Conservation (phyloP, 495 filamentous ascomycete species). For the Aspergillus ellipticus region DNA sequence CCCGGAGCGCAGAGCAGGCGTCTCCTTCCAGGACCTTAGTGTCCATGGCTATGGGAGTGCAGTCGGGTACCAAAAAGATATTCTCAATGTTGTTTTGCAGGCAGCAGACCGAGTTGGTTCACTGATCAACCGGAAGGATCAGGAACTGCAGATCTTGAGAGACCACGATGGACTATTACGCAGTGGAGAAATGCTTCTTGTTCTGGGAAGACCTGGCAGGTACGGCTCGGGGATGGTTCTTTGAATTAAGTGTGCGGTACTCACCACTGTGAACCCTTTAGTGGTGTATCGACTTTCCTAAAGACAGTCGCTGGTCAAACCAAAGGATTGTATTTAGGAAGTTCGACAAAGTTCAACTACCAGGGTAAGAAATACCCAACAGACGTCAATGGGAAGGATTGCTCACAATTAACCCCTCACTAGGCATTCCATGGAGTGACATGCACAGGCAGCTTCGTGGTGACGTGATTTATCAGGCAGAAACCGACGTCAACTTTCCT, state of each 20-base stretch:
- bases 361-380: slow-evolving; percentile 39
- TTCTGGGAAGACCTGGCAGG: slow-evolving; percentile 8
- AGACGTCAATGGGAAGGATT: background rate
- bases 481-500: slow-evolving; percentile 54
- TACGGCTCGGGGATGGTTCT: background rate
- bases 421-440: background rate
- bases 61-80: slow-evolving; percentile 19
- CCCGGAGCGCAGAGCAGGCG: slow-evolving; percentile 17
- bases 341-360: slow-evolving; percentile 57
- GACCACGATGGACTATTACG: slow-evolving; percentile 22
- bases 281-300: slow-evolving; percentile 52
- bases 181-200: slow-evolving; percentile 9
- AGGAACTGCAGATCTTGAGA: slow-evolving; percentile 8
- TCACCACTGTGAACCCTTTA: background rate
- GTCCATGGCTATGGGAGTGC: slow-evolving; percentile 19
- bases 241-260: background rate
- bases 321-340: slow-evolving; percentile 57
- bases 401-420: no score
- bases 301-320: slow-evolving; percentile 63
- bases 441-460: slow-evolving; percentile 61
- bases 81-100: slow-evolving; percentile 12
- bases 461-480: slow-evolving; percentile 45
- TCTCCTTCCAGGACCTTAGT: slow-evolving; percentile 20
- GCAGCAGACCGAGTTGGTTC: background rate
- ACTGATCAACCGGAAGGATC: slow-evolving; percentile 4